Evolutionary conservation across 2,329 filamentous ascomycete species (phyloP).

Genomic region (Ceratocystis alfenasii): DNA sequence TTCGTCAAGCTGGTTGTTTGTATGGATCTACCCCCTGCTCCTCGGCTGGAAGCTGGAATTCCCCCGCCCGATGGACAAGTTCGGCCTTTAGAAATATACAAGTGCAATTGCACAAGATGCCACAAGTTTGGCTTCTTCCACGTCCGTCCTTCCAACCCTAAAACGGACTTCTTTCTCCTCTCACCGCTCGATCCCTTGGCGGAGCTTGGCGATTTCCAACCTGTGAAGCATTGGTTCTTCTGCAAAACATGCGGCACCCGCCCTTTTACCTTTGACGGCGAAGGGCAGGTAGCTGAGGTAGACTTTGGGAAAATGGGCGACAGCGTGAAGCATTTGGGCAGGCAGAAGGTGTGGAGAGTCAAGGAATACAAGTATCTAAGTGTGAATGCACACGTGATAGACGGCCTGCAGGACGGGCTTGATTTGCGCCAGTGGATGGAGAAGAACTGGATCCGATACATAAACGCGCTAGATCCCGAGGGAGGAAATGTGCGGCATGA

Average conservation of each 20-base stretch:
- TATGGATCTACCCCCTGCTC: constrained; percentile 16
- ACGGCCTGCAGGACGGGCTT: constrained; percentile 21
- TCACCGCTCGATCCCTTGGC: constrained; percentile 31
- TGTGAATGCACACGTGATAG: constrained; percentile 22
- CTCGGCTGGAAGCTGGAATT: constrained; percentile 10
- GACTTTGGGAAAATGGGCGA: constrained; percentile 18
- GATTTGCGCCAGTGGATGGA: constrained; percentile 22
- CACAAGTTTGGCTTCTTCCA: constrained; percentile 36
- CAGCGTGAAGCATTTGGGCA: constrained; percentile 11
- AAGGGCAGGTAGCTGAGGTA: constrained; percentile 15
- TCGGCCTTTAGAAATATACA: constrained; percentile 32
- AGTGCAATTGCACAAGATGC: constrained; percentile 37
- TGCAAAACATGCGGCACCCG: constrained; percentile 31
- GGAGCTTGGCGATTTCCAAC: constrained; percentile 34
- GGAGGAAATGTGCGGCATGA: constrained; percentile 20
- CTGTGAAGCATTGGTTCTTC: constrained; percentile 26
- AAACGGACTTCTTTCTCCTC: constrained; percentile 37
- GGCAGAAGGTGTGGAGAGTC: constrained; percentile 19
- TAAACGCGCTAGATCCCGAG: constrained; percentile 23
- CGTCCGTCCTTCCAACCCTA: constrained; percentile 29
- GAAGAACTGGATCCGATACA: constrained; percentile 21
- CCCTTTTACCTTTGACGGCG: constrained; percentile 29
- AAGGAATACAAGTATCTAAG: constrained; percentile 17
- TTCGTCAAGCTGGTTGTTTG: constrained; percentile 19
- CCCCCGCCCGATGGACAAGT: constrained; percentile 30